Base-by-base conservation (phyloP, 2,329 filamentous ascomycete species). In the Verticillium dahliae region DNA sequence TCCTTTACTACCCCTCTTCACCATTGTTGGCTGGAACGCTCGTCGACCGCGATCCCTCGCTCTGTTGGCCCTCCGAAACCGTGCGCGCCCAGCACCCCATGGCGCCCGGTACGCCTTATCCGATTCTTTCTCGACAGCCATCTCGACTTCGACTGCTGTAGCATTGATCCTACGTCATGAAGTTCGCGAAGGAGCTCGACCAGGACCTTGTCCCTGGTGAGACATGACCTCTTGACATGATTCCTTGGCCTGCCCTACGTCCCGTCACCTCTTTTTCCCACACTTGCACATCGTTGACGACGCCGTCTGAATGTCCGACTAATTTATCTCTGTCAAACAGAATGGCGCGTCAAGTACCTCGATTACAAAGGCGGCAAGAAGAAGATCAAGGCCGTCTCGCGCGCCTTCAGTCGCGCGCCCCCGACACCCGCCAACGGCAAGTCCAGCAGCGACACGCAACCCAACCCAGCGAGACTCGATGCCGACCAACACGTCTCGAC, bases 301-400 rank as follows among this genome's bases (percentile, higher is more conserved):
- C 15, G 50, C 45, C 38, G 27, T 35, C 63, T 59, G 61, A 60
- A 62, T 34, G 18, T 11, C 9, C 54, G 13, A 15, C 54, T 56
- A n/a, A 56, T 14, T 4, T n/a, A 14, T 7, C 33, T 31, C 54
- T 15, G 27, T 22, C 56, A 22, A 14, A 34, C 67, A 88, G 86
- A 98, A 85, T 98, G 94, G 94, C 87, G 90, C 70, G 85, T 88
- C 74, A 96, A 97, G 75, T 98, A 97, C 75, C 84, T 98, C 68
- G 87, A 97, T 76, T 98, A 98, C 81, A 97, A 96, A 82, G 87
- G 87, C 61, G 94, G 92, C 63, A 98, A 98, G 78, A 97, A 97
- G 78, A 89, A 92, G 72, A 83, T 98, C 74, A 98, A 97, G 75
- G 87, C 87, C 61, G 88, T 97, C 59, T 77, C 83, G 31, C 85